Evolutionary conservation across 176 grass and related monocot genomes (phyloP), one percentile per base, ranked within the genome.

Genomic region (Echinochloa phyllopogon): DNA sequence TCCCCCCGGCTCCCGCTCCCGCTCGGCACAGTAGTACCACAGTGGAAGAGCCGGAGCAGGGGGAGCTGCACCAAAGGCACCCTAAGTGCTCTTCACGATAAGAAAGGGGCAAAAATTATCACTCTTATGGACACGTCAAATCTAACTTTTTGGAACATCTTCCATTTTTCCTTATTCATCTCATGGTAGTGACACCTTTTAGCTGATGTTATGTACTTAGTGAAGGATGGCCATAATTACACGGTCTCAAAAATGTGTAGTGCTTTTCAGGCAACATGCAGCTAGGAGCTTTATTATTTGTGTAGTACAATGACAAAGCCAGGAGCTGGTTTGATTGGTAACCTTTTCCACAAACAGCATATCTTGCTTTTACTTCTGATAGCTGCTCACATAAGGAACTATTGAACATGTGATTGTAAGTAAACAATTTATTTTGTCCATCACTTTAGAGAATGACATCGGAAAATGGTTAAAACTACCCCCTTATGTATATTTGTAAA

Each of bases 331-430:
- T 82, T 82, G 41, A 13, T 40, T 59, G 43, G 15, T 75, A 18
- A 29, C 20, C 25, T 57, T 76, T 67, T 75, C 14, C 13, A 2
- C 15, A 6, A 69, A 67, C 38, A 61, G 14, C 41, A 63, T 20
- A 60, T 43, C 5, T 52, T 60, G 20, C 47, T 73, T 87, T 72
- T 87, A 66, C 45, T 56, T 73, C 56, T 61, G 13, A 18, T 65
- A 48, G 24, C 17, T 65, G 45, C 55, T 85, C 4, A 49, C 42
- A 49, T 37, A 38, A 7, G 58, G 14, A n/a, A 51, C 61, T 52
- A 44, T 21, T 50, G 29, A 69, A 10, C 57, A 67, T 77, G 13
- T 27, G 10, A 17, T 65, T 65, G 14, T 13, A 42, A 43, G 16
- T 40, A 42, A 11, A 17, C 36, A 40, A 37, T 25, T 23, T 49